Base-by-base conservation (phyloP, 2,329 filamentous ascomycete species). In the Raffaelea albimanens region DNA sequence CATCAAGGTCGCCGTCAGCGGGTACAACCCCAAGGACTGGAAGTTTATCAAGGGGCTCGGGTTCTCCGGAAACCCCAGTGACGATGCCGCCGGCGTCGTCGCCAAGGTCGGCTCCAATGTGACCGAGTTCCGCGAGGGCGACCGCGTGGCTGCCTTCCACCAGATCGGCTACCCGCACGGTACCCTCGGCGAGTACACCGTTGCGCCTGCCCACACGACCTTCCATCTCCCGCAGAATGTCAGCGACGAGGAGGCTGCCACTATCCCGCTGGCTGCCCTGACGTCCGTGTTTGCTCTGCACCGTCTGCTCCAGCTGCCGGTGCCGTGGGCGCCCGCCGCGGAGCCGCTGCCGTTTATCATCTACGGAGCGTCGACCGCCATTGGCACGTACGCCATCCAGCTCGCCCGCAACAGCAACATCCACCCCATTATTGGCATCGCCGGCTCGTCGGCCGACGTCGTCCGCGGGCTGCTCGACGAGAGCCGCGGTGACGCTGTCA, bases 111-210 rank as follows among this genome's bases (percentile, higher is more conserved):
- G 78, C 19, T 57, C 64, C 38, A 66, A 72, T 34, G 77, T 82
- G 2, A 69, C 61, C 48, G 77, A 79, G 54, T 81, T 81, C 67
- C 71, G 71, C 51, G 62, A 64, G 0, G 77, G 76, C 29, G 76
- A 80, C 59, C 69, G 75, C 16, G 76, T 80, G 1, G 71, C 73
- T 9, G 73, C 71, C 3, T 77, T 78, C 63, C 69, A 73, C 56
- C 58, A 66, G 51, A 63, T 67, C 56, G 18, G 50, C 10, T 56
- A 58, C 1, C 58, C 62, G 2, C 55, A 60, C 36, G 67, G 67
- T 7, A 61, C 57, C 50, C 65, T 56, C 50, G 68, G 66, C 25
- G 69, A 73, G 55, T 72, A 71, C 46, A 63, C 67, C 16, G 50
- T 71, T 14, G 65, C 63, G 0, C 64, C 60, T 47, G 59, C 59